Evolutionary conservation across 2,329 filamentous ascomycete genomes (phyloP).

Genomic region (Cordyceps militaris): DNA sequence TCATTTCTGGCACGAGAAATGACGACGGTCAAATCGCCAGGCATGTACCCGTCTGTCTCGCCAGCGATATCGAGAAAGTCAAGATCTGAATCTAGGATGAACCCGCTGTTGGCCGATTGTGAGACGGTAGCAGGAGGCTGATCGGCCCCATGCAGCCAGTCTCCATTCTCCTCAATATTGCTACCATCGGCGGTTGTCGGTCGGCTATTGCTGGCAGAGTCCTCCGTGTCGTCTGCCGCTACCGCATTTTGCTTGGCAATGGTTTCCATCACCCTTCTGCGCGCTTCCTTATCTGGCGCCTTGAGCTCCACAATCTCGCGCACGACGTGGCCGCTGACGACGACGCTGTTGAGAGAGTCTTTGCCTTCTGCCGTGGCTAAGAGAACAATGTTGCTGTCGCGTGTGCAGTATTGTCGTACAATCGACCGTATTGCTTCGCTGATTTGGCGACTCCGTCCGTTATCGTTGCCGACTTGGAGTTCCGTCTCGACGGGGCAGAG

Average conservation of each 20-base stretch:
- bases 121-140: conserved; percentile 39
- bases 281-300: conserved; percentile 85
- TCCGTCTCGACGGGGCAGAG: conserved; percentile 92
- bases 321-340: conserved; percentile 86
- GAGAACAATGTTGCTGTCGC: conserved; percentile 74
- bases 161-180: conserved; percentile 47
- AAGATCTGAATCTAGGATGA: conserved; percentile 66
- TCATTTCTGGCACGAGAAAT: conserved; percentile 86
- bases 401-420: conserved; percentile 74
- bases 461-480: conserved; percentile 86
- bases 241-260: conserved; percentile 55
- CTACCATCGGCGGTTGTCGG: conserved; percentile 51
- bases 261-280: conserved; percentile 75
- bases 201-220: conserved; percentile 42
- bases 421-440: conserved; percentile 82
- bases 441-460: conserved; percentile 83
- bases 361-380: conserved; percentile 90
- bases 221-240: conserved; percentile 29
- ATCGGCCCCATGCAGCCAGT: conserved; percentile 71
- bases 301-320: conserved; percentile 85
- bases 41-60: conserved; percentile 96
- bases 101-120: conserved; percentile 46
- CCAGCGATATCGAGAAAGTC: conserved; percentile 92
- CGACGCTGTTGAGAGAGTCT: conserved; percentile 81
- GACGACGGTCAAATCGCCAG: conserved; percentile 80